Conservation (phyloP, 2,329 filamentous ascomycete genomes). For the Botrytis sinoallii region DNA sequence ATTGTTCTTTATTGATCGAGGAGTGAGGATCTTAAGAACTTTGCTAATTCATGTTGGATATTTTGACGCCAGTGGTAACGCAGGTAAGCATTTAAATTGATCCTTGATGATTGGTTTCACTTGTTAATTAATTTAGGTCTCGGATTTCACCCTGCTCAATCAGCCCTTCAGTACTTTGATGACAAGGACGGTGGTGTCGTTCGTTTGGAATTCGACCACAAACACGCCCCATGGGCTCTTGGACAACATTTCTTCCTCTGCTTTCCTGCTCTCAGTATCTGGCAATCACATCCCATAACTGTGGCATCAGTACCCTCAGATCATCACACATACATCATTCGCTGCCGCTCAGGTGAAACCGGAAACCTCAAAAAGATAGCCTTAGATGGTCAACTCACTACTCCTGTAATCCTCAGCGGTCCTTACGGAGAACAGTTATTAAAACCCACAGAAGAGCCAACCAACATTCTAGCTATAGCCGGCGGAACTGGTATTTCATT, state of each 20-base stretch:
- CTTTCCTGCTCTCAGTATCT: slow-evolving; percentile 66
- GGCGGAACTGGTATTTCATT: slow-evolving; percentile 59
- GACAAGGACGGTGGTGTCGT: slow-evolving; percentile 55
- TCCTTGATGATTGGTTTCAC: no score
- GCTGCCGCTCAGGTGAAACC: slow-evolving; percentile 59
- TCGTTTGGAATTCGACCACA: slow-evolving; percentile 62
- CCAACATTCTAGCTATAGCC: slow-evolving; percentile 51
- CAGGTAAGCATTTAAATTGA: slow-evolving; percentile 29
- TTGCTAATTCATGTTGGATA: slow-evolving; percentile 58
- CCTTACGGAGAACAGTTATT: not conserved
- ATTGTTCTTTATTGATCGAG: slow-evolving; percentile 64
- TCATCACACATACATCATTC: slow-evolving; percentile 55
- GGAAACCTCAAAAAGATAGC: slow-evolving; percentile 36
- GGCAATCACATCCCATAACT: slow-evolving; percentile 77
- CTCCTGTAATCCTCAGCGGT: slow-evolving; percentile 10
- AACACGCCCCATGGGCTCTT: slow-evolving; percentile 63
- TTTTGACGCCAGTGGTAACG: slow-evolving; percentile 38
- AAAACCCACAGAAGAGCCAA: slow-evolving; percentile 38
- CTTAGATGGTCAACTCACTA: not conserved
- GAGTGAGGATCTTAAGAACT: slow-evolving; percentile 55
- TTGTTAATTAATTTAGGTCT: not conserved
- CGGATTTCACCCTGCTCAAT: slow-evolving; percentile 14
- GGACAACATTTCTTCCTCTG: slow-evolving; percentile 79
- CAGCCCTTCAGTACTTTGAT: slow-evolving; percentile 1
- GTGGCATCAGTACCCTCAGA: slow-evolving; percentile 68